These are phyloP conservation scores for Leccinum rimulosum DNA, from an alignment of 768 basidiomycete genomes.

Conservation along the genomic window DNA sequence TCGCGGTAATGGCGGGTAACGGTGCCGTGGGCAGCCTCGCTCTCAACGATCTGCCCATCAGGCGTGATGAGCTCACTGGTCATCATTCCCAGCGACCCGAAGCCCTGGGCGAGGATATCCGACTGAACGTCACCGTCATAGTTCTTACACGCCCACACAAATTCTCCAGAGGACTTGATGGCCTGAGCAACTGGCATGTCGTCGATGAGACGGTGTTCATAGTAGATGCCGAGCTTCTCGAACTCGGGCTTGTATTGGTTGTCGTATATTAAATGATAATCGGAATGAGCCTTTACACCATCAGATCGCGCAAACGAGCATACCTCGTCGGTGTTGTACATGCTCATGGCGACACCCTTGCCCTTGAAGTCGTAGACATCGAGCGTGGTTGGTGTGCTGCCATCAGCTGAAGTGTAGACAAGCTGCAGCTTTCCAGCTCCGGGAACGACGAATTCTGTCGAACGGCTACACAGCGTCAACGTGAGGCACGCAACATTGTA, in stretches of 20 bases:
- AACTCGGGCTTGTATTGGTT: slow-evolving; percentile 69
- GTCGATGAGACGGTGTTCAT: slow-evolving; percentile 96
- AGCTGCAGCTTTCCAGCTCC: slow-evolving; percentile 94
- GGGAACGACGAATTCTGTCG: slow-evolving; percentile 89
- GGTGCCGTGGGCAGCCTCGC: slow-evolving; percentile 96
- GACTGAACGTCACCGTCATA: slow-evolving; percentile 87
- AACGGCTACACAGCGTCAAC: slow-evolving; percentile 51
- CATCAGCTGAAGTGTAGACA: slow-evolving; percentile 80
- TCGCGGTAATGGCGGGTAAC: slow-evolving; percentile 98
- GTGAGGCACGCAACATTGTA: not conserved
- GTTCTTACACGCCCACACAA: slow-evolving; percentile 74
- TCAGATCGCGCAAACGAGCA: slow-evolving; percentile 6
- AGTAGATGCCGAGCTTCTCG: slow-evolving; percentile 72
- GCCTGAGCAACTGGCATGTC: slow-evolving; percentile 95
- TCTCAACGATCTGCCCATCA: slow-evolving; percentile 88
- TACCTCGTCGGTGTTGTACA: slow-evolving; percentile 98
- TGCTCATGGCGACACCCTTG: slow-evolving; percentile 88
- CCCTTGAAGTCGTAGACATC: slow-evolving; percentile 95
- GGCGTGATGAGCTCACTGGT: slow-evolving; percentile 93
- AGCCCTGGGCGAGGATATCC: slow-evolving; percentile 97
- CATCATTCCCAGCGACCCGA: slow-evolving; percentile 98
- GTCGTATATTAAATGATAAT: slow-evolving; percentile 66
- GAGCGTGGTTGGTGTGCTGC: slow-evolving; percentile 61
- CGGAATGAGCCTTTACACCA: not conserved
- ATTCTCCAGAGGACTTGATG: slow-evolving; percentile 94